phyloP scores from a whole-genome alignment of 2,329 filamentous ascomycete genomes.

The Cladosporium velox region DNA sequence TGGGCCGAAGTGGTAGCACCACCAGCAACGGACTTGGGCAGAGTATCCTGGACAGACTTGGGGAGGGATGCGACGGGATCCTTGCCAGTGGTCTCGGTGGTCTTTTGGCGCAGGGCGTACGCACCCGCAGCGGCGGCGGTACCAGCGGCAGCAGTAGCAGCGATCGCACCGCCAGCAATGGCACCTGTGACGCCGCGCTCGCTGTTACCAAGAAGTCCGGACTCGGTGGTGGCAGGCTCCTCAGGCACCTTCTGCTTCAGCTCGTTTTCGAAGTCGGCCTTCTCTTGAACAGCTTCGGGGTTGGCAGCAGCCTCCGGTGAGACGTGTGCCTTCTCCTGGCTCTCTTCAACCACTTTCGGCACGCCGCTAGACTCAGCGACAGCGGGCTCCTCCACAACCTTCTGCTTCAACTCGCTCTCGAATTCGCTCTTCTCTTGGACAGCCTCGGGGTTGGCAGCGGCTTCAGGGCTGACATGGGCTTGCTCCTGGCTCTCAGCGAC shows the following conservation, averaged over 20 bases:
- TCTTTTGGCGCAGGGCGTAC: conserved; percentile 40
- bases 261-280: conserved; percentile 64
- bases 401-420: conserved; percentile 68
- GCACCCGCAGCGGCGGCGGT: conserved; percentile 39
- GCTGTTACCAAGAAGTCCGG: conserved; percentile 39
- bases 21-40: conserved; percentile 28
- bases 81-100: conserved; percentile 44
- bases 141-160: conserved; percentile 46
- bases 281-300: conserved; percentile 51
- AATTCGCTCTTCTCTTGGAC: conserved; percentile 50
- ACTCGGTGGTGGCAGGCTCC: conserved; percentile 30
- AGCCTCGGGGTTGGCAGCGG: conserved; percentile 64
- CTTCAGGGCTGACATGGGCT: conserved; percentile 65
- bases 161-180: conserved; percentile 47
- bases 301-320: conserved; percentile 67
- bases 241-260: conserved; percentile 52
- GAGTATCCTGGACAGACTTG: conserved; percentile 49
- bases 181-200: conserved; percentile 42
- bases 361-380: conserved; percentile 50
- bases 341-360: conserved; percentile 68
- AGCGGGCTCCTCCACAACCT: conserved; percentile 51
- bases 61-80: conserved; percentile 50
- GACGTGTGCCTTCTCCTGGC: conserved; percentile 65
- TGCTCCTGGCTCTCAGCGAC: conserved; percentile 72
- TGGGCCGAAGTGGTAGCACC: conserved; percentile 26